phyloP scores from a whole-genome alignment of 805 yeast genomes.

The Candida tallmaniae region DNA sequence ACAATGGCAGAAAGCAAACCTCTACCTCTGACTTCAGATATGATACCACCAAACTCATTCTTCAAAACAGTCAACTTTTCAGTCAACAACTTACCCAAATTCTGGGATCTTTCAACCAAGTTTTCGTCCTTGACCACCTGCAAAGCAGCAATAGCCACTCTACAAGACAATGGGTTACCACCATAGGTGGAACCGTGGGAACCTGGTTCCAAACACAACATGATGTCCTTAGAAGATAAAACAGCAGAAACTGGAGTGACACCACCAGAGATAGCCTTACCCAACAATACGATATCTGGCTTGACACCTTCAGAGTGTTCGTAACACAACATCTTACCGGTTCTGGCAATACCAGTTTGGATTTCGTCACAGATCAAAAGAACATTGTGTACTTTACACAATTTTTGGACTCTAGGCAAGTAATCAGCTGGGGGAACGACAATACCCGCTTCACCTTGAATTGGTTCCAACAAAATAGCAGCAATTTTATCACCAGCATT shows the following conservation, averaged over 20 bases:
- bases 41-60: constrained; percentile 47
- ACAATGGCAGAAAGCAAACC: constrained; percentile 91
- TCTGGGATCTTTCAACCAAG: constrained; percentile 70
- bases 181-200: constrained; percentile 98
- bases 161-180: constrained; percentile 92
- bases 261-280: constrained; percentile 96
- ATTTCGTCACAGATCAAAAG: constrained; percentile 93
- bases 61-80: constrained; percentile 52
- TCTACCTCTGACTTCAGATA: constrained; percentile 69
- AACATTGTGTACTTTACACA: constrained; percentile 81
- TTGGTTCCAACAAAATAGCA: constrained; percentile 89
- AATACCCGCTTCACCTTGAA: constrained; percentile 98
- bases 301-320: constrained; percentile 76
- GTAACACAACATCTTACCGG: constrained; percentile 88
- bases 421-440: constrained; percentile 88
- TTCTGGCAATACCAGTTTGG: constrained; percentile 96
- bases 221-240: constrained; percentile 81
- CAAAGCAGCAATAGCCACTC: constrained; percentile 90
- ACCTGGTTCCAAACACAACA: constrained; percentile 88
- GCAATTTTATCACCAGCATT: constrained; percentile 86
- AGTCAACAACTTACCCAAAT: constrained; percentile 67
- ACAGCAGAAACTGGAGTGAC: constrained; percentile 90
- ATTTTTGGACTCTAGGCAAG: constrained; percentile 62
- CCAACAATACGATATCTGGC: constrained; percentile 86
- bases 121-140: constrained; percentile 86